Conservation (phyloP, 306 rosid genomes). For the Dalbergia oliveri region DNA sequence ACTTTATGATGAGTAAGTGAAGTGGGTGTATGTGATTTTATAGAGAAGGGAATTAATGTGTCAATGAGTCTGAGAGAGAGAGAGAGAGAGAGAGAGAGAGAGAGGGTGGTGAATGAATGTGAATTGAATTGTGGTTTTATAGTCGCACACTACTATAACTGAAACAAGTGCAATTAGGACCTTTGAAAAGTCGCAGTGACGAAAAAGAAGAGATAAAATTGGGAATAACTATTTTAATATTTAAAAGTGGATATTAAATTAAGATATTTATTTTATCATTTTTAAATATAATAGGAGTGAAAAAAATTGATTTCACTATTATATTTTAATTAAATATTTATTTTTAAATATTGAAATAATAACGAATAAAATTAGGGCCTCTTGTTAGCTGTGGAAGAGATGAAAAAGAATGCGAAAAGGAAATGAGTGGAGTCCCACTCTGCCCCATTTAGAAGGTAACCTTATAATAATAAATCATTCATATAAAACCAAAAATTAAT, state of each 20-base stretch:
- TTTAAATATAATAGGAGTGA: too few relatives aligned
- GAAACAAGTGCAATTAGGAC: neutral
- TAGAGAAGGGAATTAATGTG: conserved; percentile 44
- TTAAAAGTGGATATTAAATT: too few relatives aligned
- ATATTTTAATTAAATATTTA: too few relatives aligned
- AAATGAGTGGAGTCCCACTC: neutral
- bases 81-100: conserved; percentile 48
- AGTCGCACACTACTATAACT: neutral
- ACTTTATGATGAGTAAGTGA: conserved; percentile 38
- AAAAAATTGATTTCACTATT: too few relatives aligned
- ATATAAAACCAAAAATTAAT: conserved; percentile 2
- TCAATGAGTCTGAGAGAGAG: conserved; percentile 37
- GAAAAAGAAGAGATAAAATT: neutral
- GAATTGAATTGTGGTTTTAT: conserved; percentile 42
- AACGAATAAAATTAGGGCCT: neutral
- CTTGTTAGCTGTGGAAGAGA: neutral
- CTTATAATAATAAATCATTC: neutral
- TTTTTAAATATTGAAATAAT: too few relatives aligned
- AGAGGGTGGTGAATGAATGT: conserved; percentile 44
- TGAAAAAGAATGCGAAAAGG: neutral
- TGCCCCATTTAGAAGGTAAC: conserved; percentile 12
- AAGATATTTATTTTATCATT: too few relatives aligned
- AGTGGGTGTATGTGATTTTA: conserved; percentile 38
- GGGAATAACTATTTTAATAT: neutral
- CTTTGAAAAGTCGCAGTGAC: conserved; percentile 51